These are phyloP conservation scores for Nephelium lappaceum DNA, from an alignment of 345 rosid species.

Conservation along the genomic window DNA sequence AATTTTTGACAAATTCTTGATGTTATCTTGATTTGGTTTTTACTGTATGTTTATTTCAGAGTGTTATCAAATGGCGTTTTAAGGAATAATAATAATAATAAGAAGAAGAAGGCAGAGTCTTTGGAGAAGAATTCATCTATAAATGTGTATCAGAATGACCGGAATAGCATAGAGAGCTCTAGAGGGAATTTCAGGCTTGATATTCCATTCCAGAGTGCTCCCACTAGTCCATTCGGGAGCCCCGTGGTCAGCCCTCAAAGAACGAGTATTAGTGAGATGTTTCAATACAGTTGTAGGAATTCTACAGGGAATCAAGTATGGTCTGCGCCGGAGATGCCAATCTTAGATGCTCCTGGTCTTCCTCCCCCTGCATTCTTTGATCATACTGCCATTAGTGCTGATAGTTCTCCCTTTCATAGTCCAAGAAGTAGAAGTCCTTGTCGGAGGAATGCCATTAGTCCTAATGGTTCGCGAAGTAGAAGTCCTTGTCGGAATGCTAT, in stretches of 20 bases:
- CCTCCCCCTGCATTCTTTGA: slow-evolving; percentile 68
- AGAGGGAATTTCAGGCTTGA: slow-evolving; percentile 44
- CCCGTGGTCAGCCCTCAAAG: slow-evolving; percentile 64
- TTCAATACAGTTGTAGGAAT: slow-evolving; percentile 41
- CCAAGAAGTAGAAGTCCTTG: slow-evolving; percentile 63
- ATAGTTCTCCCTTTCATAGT: slow-evolving; percentile 74
- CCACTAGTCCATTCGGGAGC: slow-evolving; percentile 63
- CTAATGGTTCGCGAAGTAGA: slow-evolving; percentile 44
- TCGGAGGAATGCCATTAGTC: slow-evolving; percentile 42
- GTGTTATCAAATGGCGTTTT: slow-evolving; percentile 30
- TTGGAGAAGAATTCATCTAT: slow-evolving; percentile 28
- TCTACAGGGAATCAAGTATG: slow-evolving; percentile 63
- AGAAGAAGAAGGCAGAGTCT: slow-evolving; percentile 29
- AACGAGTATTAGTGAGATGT: slow-evolving; percentile 35
- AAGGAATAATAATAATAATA: slow-evolving; percentile 29
- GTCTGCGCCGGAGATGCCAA: slow-evolving; percentile 85
- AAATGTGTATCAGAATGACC: slow-evolving; percentile 29
- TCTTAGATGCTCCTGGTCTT: slow-evolving; percentile 47
- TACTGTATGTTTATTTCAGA: slow-evolving; percentile 34
- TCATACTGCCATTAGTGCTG: slow-evolving; percentile 47
- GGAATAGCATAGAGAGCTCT: slow-evolving; percentile 30
- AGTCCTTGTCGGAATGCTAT: slow-evolving; percentile 50
- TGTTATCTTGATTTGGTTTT: neutral
- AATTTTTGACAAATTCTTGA: too few relatives aligned
- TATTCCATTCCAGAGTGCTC: slow-evolving; percentile 64